Percentiles rank a stretch among this genome's conserved stretches.
Evolutionary conservation across 1,284 basidiomycete genomes (phyloP).

Genomic region (Rhodotorula sp.): DNA sequence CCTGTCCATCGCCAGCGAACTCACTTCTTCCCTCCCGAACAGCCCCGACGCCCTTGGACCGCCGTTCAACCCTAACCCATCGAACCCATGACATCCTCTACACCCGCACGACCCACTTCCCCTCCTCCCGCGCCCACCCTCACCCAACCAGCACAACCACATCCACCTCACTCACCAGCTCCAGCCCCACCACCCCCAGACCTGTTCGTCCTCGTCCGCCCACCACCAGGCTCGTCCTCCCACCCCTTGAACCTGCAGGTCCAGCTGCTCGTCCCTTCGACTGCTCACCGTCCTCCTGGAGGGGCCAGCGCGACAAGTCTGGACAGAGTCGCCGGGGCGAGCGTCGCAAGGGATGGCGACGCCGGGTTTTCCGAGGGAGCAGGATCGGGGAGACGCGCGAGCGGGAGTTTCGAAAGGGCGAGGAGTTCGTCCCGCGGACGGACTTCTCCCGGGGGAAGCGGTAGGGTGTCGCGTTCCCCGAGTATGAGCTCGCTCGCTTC

Average conservation of each 20-base stretch:
- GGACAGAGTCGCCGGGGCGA: conserved; percentile 37
- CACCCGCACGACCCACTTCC: background rate
- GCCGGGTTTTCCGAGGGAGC: too few relatives aligned
- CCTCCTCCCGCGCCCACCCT: background rate
- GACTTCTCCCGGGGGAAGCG: too few relatives aligned
- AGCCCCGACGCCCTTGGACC: background rate
- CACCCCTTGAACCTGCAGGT: conserved; percentile 91
- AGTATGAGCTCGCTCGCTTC: conserved; percentile 1
- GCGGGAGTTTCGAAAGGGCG: background rate
- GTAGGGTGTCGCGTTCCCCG: background rate
- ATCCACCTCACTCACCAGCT: background rate
- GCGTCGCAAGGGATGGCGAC: background rate
- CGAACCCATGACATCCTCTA: too few relatives aligned
- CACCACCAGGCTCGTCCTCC: conserved; percentile 75
- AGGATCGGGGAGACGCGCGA: too few relatives aligned
- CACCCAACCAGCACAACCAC: too few relatives aligned
- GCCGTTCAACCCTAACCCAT: background rate
- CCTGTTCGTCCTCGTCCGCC: conserved; percentile 67
- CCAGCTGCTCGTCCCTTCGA: conserved; percentile 65
- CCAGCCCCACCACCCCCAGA: conserved; percentile 12
- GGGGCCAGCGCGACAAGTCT: conserved; percentile 3
- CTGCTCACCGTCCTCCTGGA: background rate
- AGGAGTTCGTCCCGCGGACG: background rate
- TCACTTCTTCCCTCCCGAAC: too few relatives aligned
- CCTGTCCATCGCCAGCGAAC: background rate